Evolutionary conservation across 176 grass and related monocot species (phyloP), one percentile per base, ranked within the genome.

Genomic region (Themeda triandra): DNA sequence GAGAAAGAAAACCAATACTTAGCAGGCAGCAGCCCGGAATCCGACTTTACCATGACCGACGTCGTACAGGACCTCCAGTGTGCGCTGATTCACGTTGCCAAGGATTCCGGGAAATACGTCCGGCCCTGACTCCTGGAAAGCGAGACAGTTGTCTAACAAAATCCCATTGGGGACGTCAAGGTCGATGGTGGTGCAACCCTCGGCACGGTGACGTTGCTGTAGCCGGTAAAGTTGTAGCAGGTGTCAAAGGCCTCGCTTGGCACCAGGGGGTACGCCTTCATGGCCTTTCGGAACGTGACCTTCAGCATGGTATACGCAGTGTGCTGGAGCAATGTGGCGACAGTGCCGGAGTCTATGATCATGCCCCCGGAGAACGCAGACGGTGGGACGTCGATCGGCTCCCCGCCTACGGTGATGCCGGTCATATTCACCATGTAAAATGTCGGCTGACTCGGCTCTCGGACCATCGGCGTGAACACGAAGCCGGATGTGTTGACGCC

Each of bases 71-170:
- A 92, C 80, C 45, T 87, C 85, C 8, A 89, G 62, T 18, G 63
- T 87, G 37, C 80, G 83, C 75, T 92, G 90, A n/a, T 92, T 87
- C 68, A 92, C 82, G 36, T 92, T 92, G 23, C 90, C 90, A 4
- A 89, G 59, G 45, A 89, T 89, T 36, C 68, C 63, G 0, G 63
- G 10, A 10, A 72, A 29, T 27, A 8, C 37, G 27, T 69, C 66
- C 6, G 56, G 69, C 15, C 46, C 49, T 9, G 76, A 72, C 6
- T 62, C 87, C 6, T 75, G 63, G 31, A 92, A 92, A 1, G 91
- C 91, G 21, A 92, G 87, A 69, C 87, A 92, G 49, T 33, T 63
- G 19, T 89, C 80, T 37, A 87, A 76, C 6, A 92, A 28, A 24
- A 87, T 69, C 21, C 91, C 91, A 5, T 69, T 32, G n/a, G 44